These are phyloP conservation scores for Artomyces pyxidatus DNA, from an alignment of 768 basidiomycete genomes.

Conservation along the genomic window DNA sequence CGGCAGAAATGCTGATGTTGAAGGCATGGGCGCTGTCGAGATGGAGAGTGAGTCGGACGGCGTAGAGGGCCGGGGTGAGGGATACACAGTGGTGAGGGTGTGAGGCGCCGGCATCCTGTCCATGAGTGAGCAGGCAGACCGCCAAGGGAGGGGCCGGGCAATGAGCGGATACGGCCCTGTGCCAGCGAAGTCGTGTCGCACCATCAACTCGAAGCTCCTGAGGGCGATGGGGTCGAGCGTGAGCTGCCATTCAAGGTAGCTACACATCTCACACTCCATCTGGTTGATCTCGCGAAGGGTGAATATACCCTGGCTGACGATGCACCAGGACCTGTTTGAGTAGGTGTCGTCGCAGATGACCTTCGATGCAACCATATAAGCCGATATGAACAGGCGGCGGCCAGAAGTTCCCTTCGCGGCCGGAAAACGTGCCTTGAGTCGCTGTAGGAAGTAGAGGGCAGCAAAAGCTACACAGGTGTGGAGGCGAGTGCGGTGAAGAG, in stretches of 20 bases:
- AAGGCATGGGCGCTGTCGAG: too few relatives aligned
- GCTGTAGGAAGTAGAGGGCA: constrained; percentile 64
- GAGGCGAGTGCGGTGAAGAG: constrained; percentile 66
- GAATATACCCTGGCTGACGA: constrained; percentile 54
- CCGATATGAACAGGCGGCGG: constrained; percentile 81
- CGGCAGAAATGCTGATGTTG: too few relatives aligned
- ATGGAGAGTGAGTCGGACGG: too few relatives aligned
- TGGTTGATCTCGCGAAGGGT: constrained; percentile 82
- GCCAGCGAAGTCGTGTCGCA: constrained; percentile 51
- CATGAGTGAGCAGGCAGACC: too few relatives aligned
- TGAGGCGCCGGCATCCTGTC: too few relatives aligned
- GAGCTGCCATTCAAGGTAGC: constrained; percentile 87
- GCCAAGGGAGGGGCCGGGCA: too few relatives aligned
- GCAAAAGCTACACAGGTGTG: constrained; percentile 50
- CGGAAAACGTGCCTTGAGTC: constrained; percentile 82
- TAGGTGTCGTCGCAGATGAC: too few relatives aligned
- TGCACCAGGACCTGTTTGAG: constrained; percentile 53
- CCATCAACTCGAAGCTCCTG: constrained; percentile 47
- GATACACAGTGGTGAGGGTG: too few relatives aligned
- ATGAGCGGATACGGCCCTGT: too few relatives aligned
- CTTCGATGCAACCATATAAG: constrained; percentile 88
- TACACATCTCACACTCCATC: constrained; percentile 91
- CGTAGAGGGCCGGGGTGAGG: too few relatives aligned
- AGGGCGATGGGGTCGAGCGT: constrained; percentile 60
- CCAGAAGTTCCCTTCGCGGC: constrained; percentile 86